A percentile compares a stretch with the other conserved stretches of the same genome.
phyloP scores from a whole-genome alignment of 352 stramenopile species.

The Phytophthora parvispora region DNA sequence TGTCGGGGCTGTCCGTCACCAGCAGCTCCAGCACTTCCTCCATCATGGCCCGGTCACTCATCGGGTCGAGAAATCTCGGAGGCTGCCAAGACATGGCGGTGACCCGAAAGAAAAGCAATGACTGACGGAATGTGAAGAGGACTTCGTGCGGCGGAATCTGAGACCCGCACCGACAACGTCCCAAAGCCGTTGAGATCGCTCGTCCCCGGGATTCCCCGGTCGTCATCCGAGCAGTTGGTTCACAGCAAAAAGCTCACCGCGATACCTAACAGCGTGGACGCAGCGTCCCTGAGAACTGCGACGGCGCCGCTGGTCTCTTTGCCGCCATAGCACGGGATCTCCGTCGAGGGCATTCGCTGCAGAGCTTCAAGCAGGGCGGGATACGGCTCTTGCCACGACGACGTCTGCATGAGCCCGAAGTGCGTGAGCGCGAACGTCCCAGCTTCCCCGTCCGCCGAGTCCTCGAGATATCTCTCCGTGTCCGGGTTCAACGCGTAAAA shows the following conservation, averaged over 20 bases:
- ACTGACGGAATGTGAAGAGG: slow-evolving; percentile 12
- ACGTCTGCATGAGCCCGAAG: slow-evolving; percentile 65
- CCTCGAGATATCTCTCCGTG: slow-evolving; percentile 65
- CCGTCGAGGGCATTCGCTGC: slow-evolving; percentile 45
- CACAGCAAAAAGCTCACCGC: neutral
- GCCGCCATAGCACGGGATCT: slow-evolving; percentile 76
- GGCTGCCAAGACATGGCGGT: too few relatives aligned
- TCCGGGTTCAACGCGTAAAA: slow-evolving; percentile 78
- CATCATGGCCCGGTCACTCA: slow-evolving; percentile 37
- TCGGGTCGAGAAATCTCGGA: slow-evolving; percentile 23
- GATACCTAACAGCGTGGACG: slow-evolving; percentile 1
- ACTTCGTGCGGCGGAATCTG: slow-evolving; percentile 26
- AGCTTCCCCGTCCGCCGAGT: slow-evolving; percentile 49
- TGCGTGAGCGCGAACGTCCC: slow-evolving; percentile 63
- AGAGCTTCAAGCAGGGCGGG: slow-evolving; percentile 58
- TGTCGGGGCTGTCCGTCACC: slow-evolving; percentile 11
- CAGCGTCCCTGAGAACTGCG: neutral
- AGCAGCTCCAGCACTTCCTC: slow-evolving; percentile 39
- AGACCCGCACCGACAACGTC: slow-evolving; percentile 2
- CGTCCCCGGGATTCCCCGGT: neutral
- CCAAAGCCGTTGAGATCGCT: slow-evolving; percentile 4
- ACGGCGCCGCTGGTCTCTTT: slow-evolving; percentile 11
- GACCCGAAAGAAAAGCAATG: neutral
- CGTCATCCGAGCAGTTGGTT: neutral
- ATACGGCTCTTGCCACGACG: slow-evolving; percentile 68